A percentile compares a stretch with the other conserved stretches of the same genome.
phyloP scores from a whole-genome alignment of 1,284 basidiomycete species.

The Neonothopanus nambi region DNA sequence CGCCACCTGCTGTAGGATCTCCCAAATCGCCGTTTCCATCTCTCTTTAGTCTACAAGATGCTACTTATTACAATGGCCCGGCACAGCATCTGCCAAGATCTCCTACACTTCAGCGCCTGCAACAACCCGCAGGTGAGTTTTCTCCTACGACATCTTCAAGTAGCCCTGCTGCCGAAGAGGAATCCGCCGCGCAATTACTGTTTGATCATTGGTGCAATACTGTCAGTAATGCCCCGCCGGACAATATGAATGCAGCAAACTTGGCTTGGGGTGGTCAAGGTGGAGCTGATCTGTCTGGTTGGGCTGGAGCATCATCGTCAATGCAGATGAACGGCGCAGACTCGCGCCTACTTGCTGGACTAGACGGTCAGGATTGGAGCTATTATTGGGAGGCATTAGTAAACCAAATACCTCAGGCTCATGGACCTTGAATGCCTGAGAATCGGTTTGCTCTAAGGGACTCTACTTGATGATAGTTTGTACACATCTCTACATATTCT shows the following conservation, averaged over 20 bases:
- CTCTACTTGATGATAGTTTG: not conserved
- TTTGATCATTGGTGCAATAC: slow-evolving; percentile 82
- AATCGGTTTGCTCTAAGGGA: no score
- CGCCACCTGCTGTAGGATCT: slow-evolving; percentile 32
- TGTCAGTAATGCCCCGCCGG: slow-evolving; percentile 63
- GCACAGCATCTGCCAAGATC: slow-evolving; percentile 44
- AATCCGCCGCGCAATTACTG: slow-evolving; percentile 70
- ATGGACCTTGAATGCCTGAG: not conserved
- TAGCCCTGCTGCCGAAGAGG: slow-evolving; percentile 73
- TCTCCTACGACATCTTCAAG: slow-evolving; percentile 52
- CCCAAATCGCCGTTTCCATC: slow-evolving; percentile 38
- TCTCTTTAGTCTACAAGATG: slow-evolving; percentile 30
- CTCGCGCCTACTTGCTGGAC: slow-evolving; percentile 41
- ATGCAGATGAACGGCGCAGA: slow-evolving; percentile 37
- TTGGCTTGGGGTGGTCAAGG: slow-evolving; percentile 66
- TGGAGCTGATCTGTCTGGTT: slow-evolving; percentile 57
- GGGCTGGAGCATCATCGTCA: slow-evolving; percentile 43
- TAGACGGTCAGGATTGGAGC: slow-evolving; percentile 72
- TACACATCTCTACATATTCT: no score
- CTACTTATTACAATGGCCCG: slow-evolving; percentile 22
- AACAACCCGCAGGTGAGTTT: slow-evolving; percentile 46
- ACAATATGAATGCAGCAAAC: slow-evolving; percentile 46
- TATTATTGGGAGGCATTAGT: slow-evolving; percentile 85
- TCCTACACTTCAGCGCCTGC: slow-evolving; percentile 62
- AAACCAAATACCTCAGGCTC: slow-evolving; percentile 65